These are phyloP conservation scores for Sporisorium scitamineum DNA, from an alignment of 1,284 basidiomycete genomes.

Conservation along the genomic window DNA sequence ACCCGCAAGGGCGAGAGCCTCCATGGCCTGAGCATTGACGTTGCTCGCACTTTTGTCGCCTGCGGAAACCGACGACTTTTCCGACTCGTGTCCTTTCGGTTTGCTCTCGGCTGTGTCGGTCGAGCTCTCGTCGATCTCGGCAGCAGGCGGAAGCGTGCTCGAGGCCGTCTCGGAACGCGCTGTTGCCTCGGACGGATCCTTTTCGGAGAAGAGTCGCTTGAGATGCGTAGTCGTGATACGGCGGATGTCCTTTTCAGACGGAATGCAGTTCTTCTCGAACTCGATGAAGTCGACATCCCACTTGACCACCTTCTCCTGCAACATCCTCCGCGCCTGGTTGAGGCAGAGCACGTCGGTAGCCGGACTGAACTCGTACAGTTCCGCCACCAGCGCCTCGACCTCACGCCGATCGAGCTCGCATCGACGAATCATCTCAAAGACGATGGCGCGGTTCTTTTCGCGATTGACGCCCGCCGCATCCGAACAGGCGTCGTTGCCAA, in stretches of 20 bases:
- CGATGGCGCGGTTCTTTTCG: conserved; percentile 45
- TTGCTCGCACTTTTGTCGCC: conserved; percentile 4
- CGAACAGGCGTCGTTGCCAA: conserved; percentile 64
- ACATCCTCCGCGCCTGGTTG: conserved; percentile 85
- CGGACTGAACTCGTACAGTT: conserved; percentile 71
- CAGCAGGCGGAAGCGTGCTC: conserved; percentile 56
- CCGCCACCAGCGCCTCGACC: conserved; percentile 80
- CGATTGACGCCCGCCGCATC: conserved; percentile 46
- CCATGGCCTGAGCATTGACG: conserved; percentile 23
- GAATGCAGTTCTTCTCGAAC: conserved; percentile 70
- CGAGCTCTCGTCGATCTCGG: conserved; percentile 64
- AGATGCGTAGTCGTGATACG: conserved; percentile 69
- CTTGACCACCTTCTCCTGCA: conserved; percentile 94
- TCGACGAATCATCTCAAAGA: conserved; percentile 46
- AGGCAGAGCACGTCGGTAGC: conserved; percentile 85
- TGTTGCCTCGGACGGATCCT: conserved; percentile 67
- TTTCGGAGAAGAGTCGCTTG: conserved; percentile 73
- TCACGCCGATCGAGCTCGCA: conserved; percentile 72
- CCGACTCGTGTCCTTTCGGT: conserved; percentile 12
- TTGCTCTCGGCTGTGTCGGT: conserved; percentile 35
- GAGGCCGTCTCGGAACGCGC: conserved; percentile 22
- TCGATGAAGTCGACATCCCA: conserved; percentile 88
- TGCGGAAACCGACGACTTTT: conserved; percentile 17
- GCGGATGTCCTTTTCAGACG: conserved; percentile 71
- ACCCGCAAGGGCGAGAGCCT: conserved; percentile 32